phyloP scores from a whole-genome alignment of 2,329 filamentous ascomycete genomes.

The Calonectria pteridis region DNA sequence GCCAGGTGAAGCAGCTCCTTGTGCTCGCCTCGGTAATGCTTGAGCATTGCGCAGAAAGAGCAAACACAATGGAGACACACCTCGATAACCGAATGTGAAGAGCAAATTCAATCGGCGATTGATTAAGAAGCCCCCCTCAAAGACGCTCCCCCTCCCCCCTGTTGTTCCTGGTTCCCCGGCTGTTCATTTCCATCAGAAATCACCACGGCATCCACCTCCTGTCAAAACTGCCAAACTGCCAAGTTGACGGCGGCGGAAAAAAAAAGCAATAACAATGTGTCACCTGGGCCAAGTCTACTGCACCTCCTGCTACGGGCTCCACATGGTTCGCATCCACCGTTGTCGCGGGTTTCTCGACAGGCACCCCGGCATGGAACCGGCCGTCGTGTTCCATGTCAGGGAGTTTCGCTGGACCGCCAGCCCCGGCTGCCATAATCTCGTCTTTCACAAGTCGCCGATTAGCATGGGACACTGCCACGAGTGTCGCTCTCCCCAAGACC shows the following conservation, averaged over 20 bases:
- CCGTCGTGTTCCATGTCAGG: constrained; percentile 16
- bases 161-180: no score
- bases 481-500: constrained; percentile 11
- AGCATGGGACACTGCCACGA: constrained; percentile 22
- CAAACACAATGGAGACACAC: background rate
- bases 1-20: background rate
- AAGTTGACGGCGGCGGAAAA: background rate
- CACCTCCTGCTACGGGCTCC: constrained; percentile 20
- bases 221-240: background rate
- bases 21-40: background rate
- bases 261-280: constrained; percentile 8
- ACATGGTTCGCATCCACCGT: constrained; percentile 23
- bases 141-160: background rate
- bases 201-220: background rate
- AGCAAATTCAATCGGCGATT: background rate
- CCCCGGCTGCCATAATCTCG: constrained; percentile 18
- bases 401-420: constrained; percentile 14
- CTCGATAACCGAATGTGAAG: background rate
- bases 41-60: background rate
- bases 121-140: background rate
- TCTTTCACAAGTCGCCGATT: constrained; percentile 20
- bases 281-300: constrained; percentile 20
- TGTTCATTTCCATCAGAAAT: background rate
- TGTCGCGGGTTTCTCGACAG: constrained; percentile 15
- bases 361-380: constrained; percentile 10